phyloP scores from a whole-genome alignment of 164 flowering plant genomes.

The Hamamelis virginiana region DNA sequence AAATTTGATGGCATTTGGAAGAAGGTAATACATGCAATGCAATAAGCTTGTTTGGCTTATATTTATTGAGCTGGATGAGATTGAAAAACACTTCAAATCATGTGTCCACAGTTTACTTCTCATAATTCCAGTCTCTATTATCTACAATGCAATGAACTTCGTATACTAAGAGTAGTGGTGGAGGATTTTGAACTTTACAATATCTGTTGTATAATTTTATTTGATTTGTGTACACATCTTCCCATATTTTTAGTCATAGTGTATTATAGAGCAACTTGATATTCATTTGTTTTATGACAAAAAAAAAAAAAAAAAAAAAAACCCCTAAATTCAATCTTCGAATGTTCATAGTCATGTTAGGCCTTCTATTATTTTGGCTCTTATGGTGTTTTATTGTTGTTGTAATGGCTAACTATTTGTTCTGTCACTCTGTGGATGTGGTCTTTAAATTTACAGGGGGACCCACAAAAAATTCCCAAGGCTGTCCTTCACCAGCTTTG shows the following conservation, averaged over 20 bases:
- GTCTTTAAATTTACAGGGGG: constrained; percentile 58
- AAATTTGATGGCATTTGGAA: constrained; percentile 80
- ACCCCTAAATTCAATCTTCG: no score
- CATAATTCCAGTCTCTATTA: no score
- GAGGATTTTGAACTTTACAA: neutral
- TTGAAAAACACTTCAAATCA: no score
- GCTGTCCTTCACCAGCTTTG: constrained; percentile 90
- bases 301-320: no score
- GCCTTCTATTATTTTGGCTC: neutral
- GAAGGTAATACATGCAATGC: constrained; percentile 51
- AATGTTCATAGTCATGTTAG: neutral
- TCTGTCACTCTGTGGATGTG: neutral
- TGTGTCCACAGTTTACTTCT: no score
- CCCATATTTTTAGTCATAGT: neutral
- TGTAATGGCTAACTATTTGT: neutral
- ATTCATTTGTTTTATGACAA: no score
- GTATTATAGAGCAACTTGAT: neutral
- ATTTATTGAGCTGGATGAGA: no score
- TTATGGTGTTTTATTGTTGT: neutral
- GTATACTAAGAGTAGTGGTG: no score
- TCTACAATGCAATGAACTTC: no score
- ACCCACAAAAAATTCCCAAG: constrained; percentile 73
- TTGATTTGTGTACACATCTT: neutral
- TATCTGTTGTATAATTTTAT: neutral
- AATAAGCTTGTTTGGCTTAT: constrained; percentile 5